Evolutionary conservation across 129 eudicot species (phyloP), one percentile per base, ranked within the genome.

Genomic region (Flaveria robusta): DNA sequence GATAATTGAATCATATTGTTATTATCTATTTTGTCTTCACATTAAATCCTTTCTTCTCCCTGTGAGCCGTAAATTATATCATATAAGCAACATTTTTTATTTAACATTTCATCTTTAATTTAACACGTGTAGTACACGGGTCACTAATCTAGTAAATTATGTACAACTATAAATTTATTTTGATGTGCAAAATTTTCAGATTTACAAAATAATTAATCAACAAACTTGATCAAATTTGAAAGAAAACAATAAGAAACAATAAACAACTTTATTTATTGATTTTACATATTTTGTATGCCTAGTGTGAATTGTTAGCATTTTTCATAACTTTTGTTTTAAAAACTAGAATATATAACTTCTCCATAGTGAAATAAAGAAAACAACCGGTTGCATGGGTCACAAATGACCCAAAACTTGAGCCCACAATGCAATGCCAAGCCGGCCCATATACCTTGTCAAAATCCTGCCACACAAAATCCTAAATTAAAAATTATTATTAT

Each of bases 401-500:
- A 79, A 85, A 92, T 52, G 97, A 92, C 16, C 97, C 97, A 45
- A 91, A 91, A 73, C 91, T 91, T 74, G 97, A 88, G 74, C 97
- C 97, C 86, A 87, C 97, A 1, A 91, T 91, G 82, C 97, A 91
- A 71, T 91, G 97, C 97, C 97, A 91, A n/a, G 97, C 87, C 78
- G 97, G 96, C 63, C 97, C 97, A 80, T 92, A 92, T 3, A 89
- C 88, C 70, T 89, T 87, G 70, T 92, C 97, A 71, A 92, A 92
- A 50, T 92, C 97, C 97, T 91, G 92, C 81, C 76, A 78, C 37
- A 70, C 54, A 69, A 42, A 56, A 77, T n/a, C n/a, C n/a, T n/a
- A n/a, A n/a, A n/a, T n/a, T n/a, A n/a, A n/a, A n/a, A n/a, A n/a
- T n/a, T n/a, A n/a, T n/a, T n/a, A n/a, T n/a, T n/a, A n/a, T 22